Base-by-base conservation (phyloP, 768 basidiomycete species). In the Melanogaster broomeanus region DNA sequence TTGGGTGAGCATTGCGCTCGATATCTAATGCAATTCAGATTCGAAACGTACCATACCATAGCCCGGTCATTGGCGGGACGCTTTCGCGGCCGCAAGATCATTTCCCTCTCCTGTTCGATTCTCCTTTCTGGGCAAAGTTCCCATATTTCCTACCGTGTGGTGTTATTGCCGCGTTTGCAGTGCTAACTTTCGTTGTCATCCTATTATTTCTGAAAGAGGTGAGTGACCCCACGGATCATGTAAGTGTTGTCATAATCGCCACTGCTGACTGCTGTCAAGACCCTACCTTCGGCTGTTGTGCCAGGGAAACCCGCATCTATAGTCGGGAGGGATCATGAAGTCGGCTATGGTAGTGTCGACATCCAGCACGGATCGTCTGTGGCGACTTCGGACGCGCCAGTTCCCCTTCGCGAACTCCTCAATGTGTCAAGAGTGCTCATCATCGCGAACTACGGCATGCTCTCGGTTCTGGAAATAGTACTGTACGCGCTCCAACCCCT, bases 91-190 rank as follows among this genome's bases (percentile, higher is more conserved):
- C 82, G 22, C 74, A 74, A 19, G 75, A 79, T 46, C 73, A 70
- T 16, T 82, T 78, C 55, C 80, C 81, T 7, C 22, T 46, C 3
- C 47, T 75, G 2, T 82, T 84, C 56, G 55, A 67, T 28, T 69
- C 64, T 37, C 61, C 68, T 13, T 81, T 83, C 57, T 73, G 79
- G 64, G 69, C 67, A 42, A 67, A 70, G 42, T 77, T 79, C 53
- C 82, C 81, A 2, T 66, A 76, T 73, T 54, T 78, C 67, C 48
- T 78, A 68, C 45, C 33, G 71, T 73, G 19, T 54, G 75, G 81
- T 16, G 31, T 38, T 15, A 35, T 56, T 25, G 56, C 55, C 33
- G 34, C 9, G 24, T 57, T 50, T 18, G 15, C 57, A n/a, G 40
- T 40, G 3, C 15, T 38, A 11, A 42, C 50, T 24, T 54, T 61